Evolutionary conservation across 257 asterid genomes (phyloP).

Genomic region (Fraxinus quadrangulata): DNA sequence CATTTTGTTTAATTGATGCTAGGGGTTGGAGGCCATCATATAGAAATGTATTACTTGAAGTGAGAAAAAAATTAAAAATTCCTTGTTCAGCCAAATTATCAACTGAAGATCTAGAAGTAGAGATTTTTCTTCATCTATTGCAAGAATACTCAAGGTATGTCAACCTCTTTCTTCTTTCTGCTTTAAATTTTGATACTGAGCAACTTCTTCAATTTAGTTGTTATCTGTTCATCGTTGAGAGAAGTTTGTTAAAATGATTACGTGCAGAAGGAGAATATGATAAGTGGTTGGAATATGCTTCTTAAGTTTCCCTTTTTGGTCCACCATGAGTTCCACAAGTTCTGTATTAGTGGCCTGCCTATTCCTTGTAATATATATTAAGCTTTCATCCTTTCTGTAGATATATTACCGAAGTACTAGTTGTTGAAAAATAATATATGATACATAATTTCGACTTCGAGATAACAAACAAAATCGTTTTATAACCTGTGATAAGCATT

Average conservation of each 20-base stretch:
- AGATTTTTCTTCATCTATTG: conserved; percentile 89
- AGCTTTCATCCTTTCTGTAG: neutral
- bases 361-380: neutral
- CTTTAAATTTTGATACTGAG: neutral
- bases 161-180: conserved; percentile 13
- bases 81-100: conserved; percentile 83
- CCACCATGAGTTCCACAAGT: neutral
- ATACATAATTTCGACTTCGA: neutral
- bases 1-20: conserved; percentile 27
- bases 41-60: conserved; percentile 74
- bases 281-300: neutral
- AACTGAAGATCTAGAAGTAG: conserved; percentile 81
- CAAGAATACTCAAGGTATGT: conserved; percentile 79
- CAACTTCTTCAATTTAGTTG: neutral
- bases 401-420: neutral
- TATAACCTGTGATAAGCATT: neutral
- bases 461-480: neutral
- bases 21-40: conserved; percentile 99
- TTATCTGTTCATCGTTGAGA: neutral
- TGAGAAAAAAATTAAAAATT: conserved; percentile 65
- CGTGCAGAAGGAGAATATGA: neutral
- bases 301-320: neutral
- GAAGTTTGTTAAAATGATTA: neutral
- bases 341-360: neutral
- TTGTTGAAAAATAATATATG: neutral